Evolutionary conservation across 2,329 filamentous ascomycete species (phyloP), one percentile per base, ranked within the genome.

Genomic region (Talaromyces sp.): DNA sequence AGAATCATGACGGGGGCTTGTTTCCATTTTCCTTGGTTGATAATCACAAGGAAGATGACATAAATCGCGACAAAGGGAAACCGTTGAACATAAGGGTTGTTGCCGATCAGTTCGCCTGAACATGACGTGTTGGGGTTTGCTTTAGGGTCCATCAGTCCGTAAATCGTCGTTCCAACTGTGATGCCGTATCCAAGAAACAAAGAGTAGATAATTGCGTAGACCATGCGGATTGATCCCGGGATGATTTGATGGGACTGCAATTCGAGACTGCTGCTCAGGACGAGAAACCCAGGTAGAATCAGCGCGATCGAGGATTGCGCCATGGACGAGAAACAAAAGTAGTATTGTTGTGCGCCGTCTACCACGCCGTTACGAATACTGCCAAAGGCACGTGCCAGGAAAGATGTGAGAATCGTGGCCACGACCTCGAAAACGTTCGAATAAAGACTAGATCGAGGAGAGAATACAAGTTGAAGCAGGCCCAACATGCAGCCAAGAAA

Each of bases 11-110:
- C 80, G 0, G 89, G 89, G 33, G 85, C 82, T 68, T 93, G 89
- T 65, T 84, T 87, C 83, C 83, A 89, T 72, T 91, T 90, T 60
- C 88, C 88, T 64, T 93, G 89, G 72, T 92, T 92, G 70, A 93
- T 87, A 66, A 92, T 80, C 61, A 87, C 87, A 39, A 93, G 80
- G 65, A 86, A 89, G 28, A 90, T 68, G 8, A 89, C 84, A 70
- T 92, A 91, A 1, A 81, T 70, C 0, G 88, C 82, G 0, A 93
- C 90, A 67, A 91, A 91, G 31, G 87, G 75, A 73, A 92, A 91
- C 58, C 81, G 82, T 61, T 80, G 82, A 0, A 70, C 63, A 36
- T 73, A 73, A 53, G 69, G 68, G 36, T 69, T 70, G 35, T 78
- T 74, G 6, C 80, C 78, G 2, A 73, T 72, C 57, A 86, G 78